These are phyloP conservation scores for Mitragyna speciosa DNA, from an alignment of 257 asterid species.

Conservation along the genomic window DNA sequence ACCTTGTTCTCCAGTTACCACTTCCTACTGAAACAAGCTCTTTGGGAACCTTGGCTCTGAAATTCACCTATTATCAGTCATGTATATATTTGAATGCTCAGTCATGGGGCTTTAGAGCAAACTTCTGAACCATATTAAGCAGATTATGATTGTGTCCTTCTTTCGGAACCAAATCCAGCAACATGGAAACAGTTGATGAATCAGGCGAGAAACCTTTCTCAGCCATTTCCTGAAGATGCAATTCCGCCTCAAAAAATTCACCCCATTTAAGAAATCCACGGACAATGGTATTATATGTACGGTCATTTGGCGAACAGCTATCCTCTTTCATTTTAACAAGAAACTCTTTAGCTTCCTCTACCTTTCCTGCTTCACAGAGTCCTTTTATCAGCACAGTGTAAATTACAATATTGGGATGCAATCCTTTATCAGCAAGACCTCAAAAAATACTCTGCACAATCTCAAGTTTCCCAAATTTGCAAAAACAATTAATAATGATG, in stretches of 20 bases:
- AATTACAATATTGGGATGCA: neutral
- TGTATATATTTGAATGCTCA: too few relatives aligned
- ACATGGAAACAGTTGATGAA: neutral
- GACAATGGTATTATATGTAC: neutral
- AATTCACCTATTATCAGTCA: too few relatives aligned
- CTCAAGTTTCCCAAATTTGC: constrained; percentile 4
- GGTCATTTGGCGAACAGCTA: neutral
- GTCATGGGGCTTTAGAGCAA: neutral
- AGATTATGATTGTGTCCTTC: neutral
- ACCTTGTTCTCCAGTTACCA: too few relatives aligned
- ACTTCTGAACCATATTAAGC: neutral
- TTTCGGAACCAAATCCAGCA: too few relatives aligned
- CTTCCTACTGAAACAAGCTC: too few relatives aligned
- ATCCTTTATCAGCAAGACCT: neutral
- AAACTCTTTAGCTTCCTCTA: neutral
- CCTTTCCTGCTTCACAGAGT: neutral
- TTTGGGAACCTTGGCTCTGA: too few relatives aligned
- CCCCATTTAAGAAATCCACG: neutral
- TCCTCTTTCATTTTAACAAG: neutral
- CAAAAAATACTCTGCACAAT: neutral
- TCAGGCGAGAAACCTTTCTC: constrained; percentile 6
- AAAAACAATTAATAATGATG: constrained; percentile 14
- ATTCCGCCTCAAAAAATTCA: too few relatives aligned
- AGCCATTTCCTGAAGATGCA: constrained; percentile 1
- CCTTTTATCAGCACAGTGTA: neutral